Evolutionary conservation across 2,329 filamentous ascomycete genomes (phyloP).

Genomic region (Westerdykella aurantiaca): DNA sequence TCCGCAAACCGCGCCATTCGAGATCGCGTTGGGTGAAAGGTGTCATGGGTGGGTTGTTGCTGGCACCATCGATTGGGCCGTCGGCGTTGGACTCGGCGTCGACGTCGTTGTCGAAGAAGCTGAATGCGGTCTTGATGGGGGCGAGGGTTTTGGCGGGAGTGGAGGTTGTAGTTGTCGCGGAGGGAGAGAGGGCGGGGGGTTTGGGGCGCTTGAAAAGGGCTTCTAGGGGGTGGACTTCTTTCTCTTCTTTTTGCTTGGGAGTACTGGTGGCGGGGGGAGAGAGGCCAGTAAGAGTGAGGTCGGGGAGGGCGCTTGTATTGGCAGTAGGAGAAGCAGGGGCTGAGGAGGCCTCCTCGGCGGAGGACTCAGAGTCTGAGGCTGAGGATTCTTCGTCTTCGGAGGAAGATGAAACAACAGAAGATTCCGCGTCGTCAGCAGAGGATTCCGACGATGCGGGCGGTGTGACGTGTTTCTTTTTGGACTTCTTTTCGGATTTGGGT

Average conservation of each 20-base stretch:
- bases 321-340: constrained; percentile 9
- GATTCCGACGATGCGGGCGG: constrained; percentile 18
- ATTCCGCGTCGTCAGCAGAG: constrained; percentile 19
- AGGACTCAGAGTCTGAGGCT: constrained; percentile 17
- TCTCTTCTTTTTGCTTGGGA: constrained; percentile 9
- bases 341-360: constrained; percentile 13
- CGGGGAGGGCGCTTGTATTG: constrained; percentile 9
- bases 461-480: constrained; percentile 17
- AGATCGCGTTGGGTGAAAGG: constrained; percentile 77
- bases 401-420: constrained; percentile 34
- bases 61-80: constrained; percentile 7
- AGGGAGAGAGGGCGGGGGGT: constrained; percentile 23
- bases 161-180: constrained; percentile 19
- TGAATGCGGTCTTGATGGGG: constrained; percentile 59
- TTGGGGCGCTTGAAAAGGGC: constrained; percentile 78
- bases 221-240: constrained; percentile 74
- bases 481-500: constrained; percentile 10
- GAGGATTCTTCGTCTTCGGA: constrained; percentile 24
- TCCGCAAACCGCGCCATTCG: constrained; percentile 68
- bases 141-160: constrained; percentile 36
- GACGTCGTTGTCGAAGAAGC: constrained; percentile 62
- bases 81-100: constrained; percentile 38
- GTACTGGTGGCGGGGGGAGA: constrained; percentile 6
- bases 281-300: constrained; percentile 11
- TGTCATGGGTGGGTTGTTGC: constrained; percentile 57